These are phyloP conservation scores for Monosporascus sp. DNA, from an alignment of 2,329 filamentous ascomycete species.

Conservation along the genomic window DNA sequence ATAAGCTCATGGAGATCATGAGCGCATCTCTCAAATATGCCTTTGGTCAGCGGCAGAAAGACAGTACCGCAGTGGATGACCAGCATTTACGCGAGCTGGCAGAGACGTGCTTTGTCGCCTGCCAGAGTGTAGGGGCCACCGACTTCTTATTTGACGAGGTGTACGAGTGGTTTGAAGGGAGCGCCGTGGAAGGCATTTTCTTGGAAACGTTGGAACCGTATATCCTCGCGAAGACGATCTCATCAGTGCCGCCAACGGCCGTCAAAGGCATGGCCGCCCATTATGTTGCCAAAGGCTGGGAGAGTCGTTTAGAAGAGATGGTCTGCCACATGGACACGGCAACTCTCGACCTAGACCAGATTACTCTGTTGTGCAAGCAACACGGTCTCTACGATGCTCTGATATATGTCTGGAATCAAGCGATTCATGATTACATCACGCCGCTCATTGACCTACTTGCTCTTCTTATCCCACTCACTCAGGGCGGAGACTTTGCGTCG, in stretches of 20 bases:
- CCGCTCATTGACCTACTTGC: conserved; percentile 78
- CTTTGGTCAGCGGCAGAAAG: conserved; percentile 61
- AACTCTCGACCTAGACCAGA: conserved; percentile 90
- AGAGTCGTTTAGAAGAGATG: conserved; percentile 81
- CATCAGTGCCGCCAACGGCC: conserved; percentile 70
- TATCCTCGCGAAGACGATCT: conserved; percentile 73
- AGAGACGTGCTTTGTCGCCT: conserved; percentile 77
- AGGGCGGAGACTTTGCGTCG: conserved; percentile 45
- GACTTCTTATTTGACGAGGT: conserved; percentile 89
- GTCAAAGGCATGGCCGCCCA: conserved; percentile 82
- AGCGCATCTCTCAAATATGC: conserved; percentile 85
- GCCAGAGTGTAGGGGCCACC: conserved; percentile 67
- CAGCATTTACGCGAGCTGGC: conserved; percentile 70
- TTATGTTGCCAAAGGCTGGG: conserved; percentile 70
- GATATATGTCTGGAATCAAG: conserved; percentile 95
- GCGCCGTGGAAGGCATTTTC: conserved; percentile 67
- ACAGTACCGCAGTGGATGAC: conserved; percentile 40
- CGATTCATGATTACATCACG: conserved; percentile 82
- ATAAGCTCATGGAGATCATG: conserved; percentile 91
- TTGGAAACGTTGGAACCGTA: conserved; percentile 84
- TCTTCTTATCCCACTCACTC: conserved; percentile 57
- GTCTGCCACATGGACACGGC: conserved; percentile 87
- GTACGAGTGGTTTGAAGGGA: conserved; percentile 84
- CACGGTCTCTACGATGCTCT: conserved; percentile 91
- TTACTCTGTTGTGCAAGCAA: conserved; percentile 85